Base-by-base conservation (phyloP, 2,329 filamentous ascomycete genomes). In the Domatiomyces catenatus region DNA sequence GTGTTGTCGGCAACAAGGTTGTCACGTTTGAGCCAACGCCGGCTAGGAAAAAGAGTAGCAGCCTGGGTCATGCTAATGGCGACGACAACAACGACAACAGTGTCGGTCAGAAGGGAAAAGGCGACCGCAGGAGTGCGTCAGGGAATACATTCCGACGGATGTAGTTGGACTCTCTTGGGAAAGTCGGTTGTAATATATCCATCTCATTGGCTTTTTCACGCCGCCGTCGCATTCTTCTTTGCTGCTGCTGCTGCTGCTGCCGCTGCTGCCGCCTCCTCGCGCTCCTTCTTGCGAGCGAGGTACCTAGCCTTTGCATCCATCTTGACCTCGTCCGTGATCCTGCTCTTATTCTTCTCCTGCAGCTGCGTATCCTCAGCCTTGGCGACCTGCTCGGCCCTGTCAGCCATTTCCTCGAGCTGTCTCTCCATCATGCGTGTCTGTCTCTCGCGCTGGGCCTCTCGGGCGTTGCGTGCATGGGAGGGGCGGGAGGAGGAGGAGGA, bases 291-390 rank as follows among this genome's bases (percentile, higher is more conserved):
- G 55, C 78, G 66, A 48, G 77, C 75, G 58, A 82, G 61, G 60
- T 79, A 82, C 44, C 79, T 68, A 61, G 81, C 79, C 58, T 73
- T 76, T 2, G 79, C 79, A 60, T 76, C 76, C 53, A 69, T 72
- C 42, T 81, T 75, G 51, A 81, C 77, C 10, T 60, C 64, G 26
- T 71, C 69, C 1, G 75, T 78, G 67, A 80, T 80, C 55, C 69
- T 71, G 50, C 73, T 79, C 67, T 79, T 79, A 32, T 65, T 73
- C 46, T 73, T 72, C 55, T 76, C 75, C 47, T 75, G 75, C 48
- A 77, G 55, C 55, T 73, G 72, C 51, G 67, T 70, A 54, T 70
- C 67, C 56, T 74, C 71, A 49, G 75, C 75, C 4, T 71, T 72
- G 54, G 80, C 77, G 50, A 77, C 75, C 52, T 80, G 76, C 12